These are phyloP conservation scores for Puya raimondii DNA, from an alignment of 176 grass and related monocot genomes.

Conservation along the genomic window DNA sequence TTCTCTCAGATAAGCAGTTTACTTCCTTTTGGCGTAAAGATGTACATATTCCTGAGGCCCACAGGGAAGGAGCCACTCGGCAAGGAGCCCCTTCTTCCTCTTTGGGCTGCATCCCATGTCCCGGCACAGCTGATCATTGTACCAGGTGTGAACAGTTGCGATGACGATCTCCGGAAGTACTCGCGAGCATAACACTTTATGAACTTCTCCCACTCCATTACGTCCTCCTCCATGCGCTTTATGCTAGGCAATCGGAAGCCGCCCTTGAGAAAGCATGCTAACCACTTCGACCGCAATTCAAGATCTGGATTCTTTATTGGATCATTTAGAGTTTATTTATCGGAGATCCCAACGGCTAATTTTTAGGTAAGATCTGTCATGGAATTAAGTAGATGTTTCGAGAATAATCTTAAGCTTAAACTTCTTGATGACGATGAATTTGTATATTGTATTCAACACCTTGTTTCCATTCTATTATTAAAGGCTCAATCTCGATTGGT, in stretches of 20 bases:
- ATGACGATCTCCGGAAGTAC: neutral
- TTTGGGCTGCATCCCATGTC: conserved; percentile 17
- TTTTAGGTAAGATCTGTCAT: too few species aligned
- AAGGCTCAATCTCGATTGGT: too few species aligned
- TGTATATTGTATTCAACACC: too few species aligned
- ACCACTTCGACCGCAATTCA: neutral
- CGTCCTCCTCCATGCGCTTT: neutral
- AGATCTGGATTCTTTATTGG: too few species aligned
- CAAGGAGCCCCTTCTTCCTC: conserved; percentile 5
- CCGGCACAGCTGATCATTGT: conserved; percentile 8
- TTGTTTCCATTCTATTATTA: too few species aligned
- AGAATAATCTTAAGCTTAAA: too few species aligned
- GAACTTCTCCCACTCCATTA: conserved; percentile 6
- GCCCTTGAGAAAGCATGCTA: neutral
- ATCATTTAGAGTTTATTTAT: too few species aligned
- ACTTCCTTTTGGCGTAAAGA: neutral
- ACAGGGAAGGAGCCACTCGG: conserved; percentile 7
- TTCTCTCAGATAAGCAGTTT: neutral
- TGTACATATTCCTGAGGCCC: neutral
- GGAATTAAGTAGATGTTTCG: too few species aligned
- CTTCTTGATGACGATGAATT: too few species aligned
- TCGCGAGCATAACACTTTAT: neutral
- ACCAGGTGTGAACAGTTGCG: neutral
- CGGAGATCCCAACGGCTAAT: too few species aligned
- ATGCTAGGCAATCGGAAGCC: conserved; percentile 2